These are phyloP conservation scores for Solanum sejunctum DNA, from an alignment of 257 asterid genomes.

Conservation along the genomic window DNA sequence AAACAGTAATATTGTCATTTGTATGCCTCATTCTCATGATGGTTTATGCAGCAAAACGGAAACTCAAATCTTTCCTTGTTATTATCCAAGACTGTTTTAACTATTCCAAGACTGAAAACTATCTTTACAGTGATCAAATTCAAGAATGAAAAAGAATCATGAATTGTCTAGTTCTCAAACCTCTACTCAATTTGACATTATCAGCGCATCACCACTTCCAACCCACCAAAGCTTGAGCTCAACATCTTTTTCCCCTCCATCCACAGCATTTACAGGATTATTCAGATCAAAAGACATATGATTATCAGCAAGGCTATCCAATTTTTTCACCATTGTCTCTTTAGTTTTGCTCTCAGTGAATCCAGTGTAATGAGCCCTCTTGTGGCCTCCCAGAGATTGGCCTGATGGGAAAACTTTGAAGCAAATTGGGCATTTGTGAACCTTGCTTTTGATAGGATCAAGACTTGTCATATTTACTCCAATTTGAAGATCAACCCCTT, in stretches of 20 bases:
- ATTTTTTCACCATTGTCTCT: conserved; percentile 6
- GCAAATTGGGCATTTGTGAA: conserved; percentile 40
- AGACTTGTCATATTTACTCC: neutral
- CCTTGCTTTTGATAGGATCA: conserved; percentile 11
- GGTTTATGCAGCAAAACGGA: neutral
- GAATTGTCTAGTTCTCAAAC: neutral
- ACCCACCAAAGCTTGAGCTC: conserved; percentile 26
- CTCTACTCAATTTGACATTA: conserved; percentile 18
- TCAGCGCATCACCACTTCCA: conserved; percentile 14
- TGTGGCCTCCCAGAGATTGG: conserved; percentile 84
- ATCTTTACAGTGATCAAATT: neutral
- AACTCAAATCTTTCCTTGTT: neutral
- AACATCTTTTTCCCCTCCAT: conserved; percentile 8
- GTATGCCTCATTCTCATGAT: neutral
- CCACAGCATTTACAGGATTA: conserved; percentile 21
- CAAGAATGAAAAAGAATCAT: neutral
- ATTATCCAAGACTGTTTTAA: neutral
- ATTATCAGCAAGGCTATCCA: conserved; percentile 14
- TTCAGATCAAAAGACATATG: conserved; percentile 28
- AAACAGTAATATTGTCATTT: neutral
- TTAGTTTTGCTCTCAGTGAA: conserved; percentile 13
- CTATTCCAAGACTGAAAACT: neutral
- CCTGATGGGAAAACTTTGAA: conserved; percentile 63
- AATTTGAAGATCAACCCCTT: neutral
- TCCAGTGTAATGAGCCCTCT: conserved; percentile 55